Evolutionary conservation across 148 eudicot genomes (phyloP), one percentile per base, ranked within the genome.

Genomic region (Euryodendron excelsum): DNA sequence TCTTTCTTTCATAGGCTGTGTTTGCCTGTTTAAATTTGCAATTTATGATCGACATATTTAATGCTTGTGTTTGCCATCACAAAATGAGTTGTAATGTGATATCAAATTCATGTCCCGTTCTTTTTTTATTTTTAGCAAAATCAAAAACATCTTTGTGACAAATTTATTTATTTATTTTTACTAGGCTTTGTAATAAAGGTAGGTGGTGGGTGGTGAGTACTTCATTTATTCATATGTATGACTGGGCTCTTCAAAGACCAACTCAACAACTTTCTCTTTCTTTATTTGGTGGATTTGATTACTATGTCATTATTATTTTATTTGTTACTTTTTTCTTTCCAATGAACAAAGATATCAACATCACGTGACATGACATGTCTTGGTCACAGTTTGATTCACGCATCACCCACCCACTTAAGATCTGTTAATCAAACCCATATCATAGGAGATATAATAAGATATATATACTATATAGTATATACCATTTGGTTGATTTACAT

Each of bases 341-440:
- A 30, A 31, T 12, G n/a, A 0, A 11, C 3, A 28, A 33, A 33
- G 45, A 4, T 56, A 34, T 21, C 76, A n/a, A 21, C 63, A 12
- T 73, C 62, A 55, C 44, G 76, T 21, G 75, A 72, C 61, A 20
- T 72, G 34, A 18, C 61, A 52, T 72, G 63, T 9, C 62, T 53
- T 4, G 27, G 63, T 55, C 45, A 55, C 76, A 53, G 17, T 67
- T 67, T 37, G 48, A 23, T 67, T 39, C 50, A 39, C 37, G 30
- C 17, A 23, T 37, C 71, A 67, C 50, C 25, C 28, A 37, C 71
- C 52, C 45, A 8, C 68, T 5, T 39, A 33, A 31, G 23, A 8
- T 30, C 2, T 1, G 17, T 2, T 15, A 15, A 33, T 63, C 20
- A 63, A 63, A 33, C 36, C 21, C 39, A 17, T 63, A 18, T 63